These are phyloP conservation scores for Scenedesmus sp. DNA, from an alignment of 163 green algal species.

Conservation along the genomic window DNA sequence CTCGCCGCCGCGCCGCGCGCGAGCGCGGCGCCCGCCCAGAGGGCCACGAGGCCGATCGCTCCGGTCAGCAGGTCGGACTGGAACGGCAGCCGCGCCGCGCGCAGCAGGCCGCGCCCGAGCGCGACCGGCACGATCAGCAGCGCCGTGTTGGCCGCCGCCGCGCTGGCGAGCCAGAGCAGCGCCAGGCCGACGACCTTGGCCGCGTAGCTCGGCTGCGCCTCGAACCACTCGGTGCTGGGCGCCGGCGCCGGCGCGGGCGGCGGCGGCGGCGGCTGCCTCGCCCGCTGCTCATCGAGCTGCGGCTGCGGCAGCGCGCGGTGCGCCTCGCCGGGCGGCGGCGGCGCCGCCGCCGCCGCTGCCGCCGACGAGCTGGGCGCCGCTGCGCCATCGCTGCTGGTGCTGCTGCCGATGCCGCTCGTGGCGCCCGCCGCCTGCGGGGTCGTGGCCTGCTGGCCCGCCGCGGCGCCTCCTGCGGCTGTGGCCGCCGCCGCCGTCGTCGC, in stretches of 20 bases:
- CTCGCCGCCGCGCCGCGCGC: constrained; percentile 16
- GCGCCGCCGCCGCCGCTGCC: too few species aligned
- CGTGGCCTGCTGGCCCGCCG: neutral
- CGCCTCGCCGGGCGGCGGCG: neutral
- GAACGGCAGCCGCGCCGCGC: neutral
- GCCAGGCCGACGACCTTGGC: constrained; percentile 17
- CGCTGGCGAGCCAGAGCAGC: neutral
- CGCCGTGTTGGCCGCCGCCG: neutral
- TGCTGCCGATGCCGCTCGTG: neutral
- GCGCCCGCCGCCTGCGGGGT: neutral
- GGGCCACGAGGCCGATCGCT: neutral
- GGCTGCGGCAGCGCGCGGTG: neutral
- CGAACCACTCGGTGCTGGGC: constrained; percentile 43
- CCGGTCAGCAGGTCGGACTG: constrained; percentile 41
- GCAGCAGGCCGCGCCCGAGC: constrained; percentile 20
- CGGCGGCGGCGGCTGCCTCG: constrained; percentile 13
- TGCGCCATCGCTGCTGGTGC: neutral
- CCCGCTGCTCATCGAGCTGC: constrained; percentile 34
- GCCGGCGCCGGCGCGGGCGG: too few species aligned
- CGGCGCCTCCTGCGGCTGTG: constrained; percentile 7
- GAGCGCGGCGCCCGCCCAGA: constrained; percentile 14
- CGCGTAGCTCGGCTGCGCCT: constrained; percentile 28
- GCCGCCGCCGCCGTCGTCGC: neutral
- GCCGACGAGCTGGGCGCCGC: neutral
- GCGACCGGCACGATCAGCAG: constrained; percentile 33